Evolutionary conservation across 345 rosid species (phyloP), one percentile per base, ranked within the genome.

Genomic region (Pistacia integerrima): DNA sequence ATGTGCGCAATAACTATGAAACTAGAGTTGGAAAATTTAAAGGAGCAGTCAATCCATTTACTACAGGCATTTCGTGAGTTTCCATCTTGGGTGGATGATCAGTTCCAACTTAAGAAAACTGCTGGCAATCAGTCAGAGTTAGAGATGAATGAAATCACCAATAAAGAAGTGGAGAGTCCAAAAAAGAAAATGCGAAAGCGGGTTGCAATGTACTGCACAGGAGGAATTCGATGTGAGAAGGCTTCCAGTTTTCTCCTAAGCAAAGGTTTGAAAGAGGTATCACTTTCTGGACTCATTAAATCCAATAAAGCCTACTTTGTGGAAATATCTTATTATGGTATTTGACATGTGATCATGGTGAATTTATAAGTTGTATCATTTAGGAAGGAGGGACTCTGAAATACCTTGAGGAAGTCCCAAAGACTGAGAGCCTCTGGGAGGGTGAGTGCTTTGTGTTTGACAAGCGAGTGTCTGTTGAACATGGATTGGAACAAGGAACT

Each of bases 371-470:
- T 98, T 96, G 60, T 93, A 96, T 85, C 99, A 96, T 82, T 82
- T 96, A 22, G 69, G 91, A 92, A 88, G 99, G 99, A 81, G 99
- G 94, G 77, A 89, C 93, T 76, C 80, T 96, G 80, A 96, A 91
- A 80, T 96, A 95, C 78, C 92, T 93, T 0, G 98, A 93, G 84
- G 90, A 92, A 83, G 89, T 95, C 64, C 97, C 97, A 0, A 83
- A 84, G 82, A 74, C 84, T 1, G 88, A 91, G 78, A 93, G 99
- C 82, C 75, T 89, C 14, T 96, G 99, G 99, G 98, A 93, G 75
- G 98, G 99, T 0, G 97, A 96, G 82, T 96, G 99, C 84, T 96
- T 96, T 80, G 97, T 96, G 69, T 96, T 96, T 36, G 99, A 93
- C 90, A 96, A 93, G 66, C 88, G 99, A 65, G 98, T 93, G 41